Conservation (phyloP, 2,329 filamentous ascomycete species). For the Stemphylium beticola region DNA sequence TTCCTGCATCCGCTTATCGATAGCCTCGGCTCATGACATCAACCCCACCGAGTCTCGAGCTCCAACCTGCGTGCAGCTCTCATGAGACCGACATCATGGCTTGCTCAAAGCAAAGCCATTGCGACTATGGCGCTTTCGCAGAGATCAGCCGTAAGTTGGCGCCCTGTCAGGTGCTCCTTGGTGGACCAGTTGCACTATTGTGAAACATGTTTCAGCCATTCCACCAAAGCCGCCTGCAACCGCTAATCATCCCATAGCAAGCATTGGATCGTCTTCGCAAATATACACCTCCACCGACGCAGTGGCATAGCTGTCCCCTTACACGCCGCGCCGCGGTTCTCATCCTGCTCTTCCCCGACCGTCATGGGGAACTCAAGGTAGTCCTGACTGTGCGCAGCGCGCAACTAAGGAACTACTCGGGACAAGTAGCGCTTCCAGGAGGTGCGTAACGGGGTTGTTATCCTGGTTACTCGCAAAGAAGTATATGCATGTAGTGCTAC, state of each 20-base stretch:
- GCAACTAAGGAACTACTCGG: conserved; percentile 65
- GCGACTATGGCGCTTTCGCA: conserved; percentile 42
- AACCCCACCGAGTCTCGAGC: conserved; percentile 27
- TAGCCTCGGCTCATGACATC: conserved; percentile 35
- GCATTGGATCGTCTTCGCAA: conserved; percentile 63
- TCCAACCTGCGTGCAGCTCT: conserved; percentile 9
- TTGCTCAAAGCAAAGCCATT: conserved; percentile 34
- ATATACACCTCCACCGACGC: conserved; percentile 63
- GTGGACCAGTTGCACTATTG: neutral
- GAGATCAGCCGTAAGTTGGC: conserved; percentile 33
- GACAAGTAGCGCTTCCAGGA: conserved; percentile 85
- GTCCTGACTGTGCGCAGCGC: conserved; percentile 68
- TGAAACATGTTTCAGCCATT: neutral
- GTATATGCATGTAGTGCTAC: neutral
- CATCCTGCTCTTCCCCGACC: conserved; percentile 85
- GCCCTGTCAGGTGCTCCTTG: neutral
- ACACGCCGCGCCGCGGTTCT: conserved; percentile 82
- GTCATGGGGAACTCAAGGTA: conserved; percentile 74
- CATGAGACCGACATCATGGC: conserved; percentile 40
- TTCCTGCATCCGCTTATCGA: conserved; percentile 12
- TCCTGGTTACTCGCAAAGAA: neutral
- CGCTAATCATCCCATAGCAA: conserved; percentile 35
- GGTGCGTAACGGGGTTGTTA: conserved; percentile 56
- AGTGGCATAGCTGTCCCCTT: conserved; percentile 63
- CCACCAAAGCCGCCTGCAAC: neutral